Base-by-base conservation (phyloP, 208 protist genomes). In the Leishmania turanica region DNA sequence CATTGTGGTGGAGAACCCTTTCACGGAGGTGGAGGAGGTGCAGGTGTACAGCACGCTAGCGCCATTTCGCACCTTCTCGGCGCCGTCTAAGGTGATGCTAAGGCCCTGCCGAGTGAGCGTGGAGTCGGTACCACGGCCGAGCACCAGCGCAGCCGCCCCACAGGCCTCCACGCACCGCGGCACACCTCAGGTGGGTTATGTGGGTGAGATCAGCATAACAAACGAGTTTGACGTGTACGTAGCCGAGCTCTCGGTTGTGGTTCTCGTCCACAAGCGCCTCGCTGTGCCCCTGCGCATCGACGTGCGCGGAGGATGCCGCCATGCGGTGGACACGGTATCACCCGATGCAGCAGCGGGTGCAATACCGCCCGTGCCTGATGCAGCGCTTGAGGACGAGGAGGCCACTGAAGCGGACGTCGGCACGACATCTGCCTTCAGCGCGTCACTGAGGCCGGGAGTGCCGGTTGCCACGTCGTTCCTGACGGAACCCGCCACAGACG, bases 21-120 rank as follows among this genome's bases (percentile, higher is more conserved):
- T 96, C 56, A 95, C 92, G 3, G 85, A 88, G 45, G 91, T 92
- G 54, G 92, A 96, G 80, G 93, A 96, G 76, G 84, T 96, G 74
- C 87, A 96, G 76, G 84, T 96, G 27, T 96, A 96, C 80, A 86
- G 90, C 69, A 87, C 86, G 47, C 81, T 96, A 40, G 84, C 88
- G 21, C 79, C 92, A 6, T 96, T 97, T 79, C 85, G 79, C 65
- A 97, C 94, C 53, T 96, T 97, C 78, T 82, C 84, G 0, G 87
- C 89, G 19, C 84, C 89, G 0, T 64, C 85, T n/a, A 79, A 68
- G 75, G 79, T 89, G 34, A 53, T 77, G 37, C 69, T 86, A 72
- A 76, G 77, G 34, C 85, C 87, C 54, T 76, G 66, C 54, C 77
- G 80, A 53, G 56, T 87, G 40, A 74, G 40, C 66, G 77, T 77